A percentile compares a stretch with the other conserved stretches of the same genome.
phyloP scores from a whole-genome alignment of 2,329 filamentous ascomycete genomes.

The Microdochium paspali region DNA sequence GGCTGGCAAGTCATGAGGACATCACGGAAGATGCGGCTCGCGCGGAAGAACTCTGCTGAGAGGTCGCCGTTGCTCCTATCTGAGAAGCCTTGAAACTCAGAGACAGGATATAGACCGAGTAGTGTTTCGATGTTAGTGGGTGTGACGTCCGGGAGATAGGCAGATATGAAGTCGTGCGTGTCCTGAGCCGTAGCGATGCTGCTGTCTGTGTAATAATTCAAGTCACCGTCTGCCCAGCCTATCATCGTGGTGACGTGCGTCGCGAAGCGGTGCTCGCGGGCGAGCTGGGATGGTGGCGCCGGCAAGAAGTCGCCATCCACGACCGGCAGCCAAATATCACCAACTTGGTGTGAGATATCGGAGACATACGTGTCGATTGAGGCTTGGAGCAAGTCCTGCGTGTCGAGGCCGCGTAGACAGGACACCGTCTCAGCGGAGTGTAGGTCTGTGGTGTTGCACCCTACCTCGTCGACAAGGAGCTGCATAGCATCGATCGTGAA shows the following conservation, averaged over 20 bases:
- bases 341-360: constrained; percentile 34
- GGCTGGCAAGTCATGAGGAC: constrained; percentile 40
- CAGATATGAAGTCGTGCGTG: constrained; percentile 26
- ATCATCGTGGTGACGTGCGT: constrained; percentile 27
- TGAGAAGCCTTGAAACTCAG: constrained; percentile 30
- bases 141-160: constrained; percentile 27
- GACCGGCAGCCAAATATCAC: constrained; percentile 39
- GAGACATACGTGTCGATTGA: constrained; percentile 29
- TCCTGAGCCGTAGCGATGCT: constrained; percentile 28
- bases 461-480: constrained; percentile 27
- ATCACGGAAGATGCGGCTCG: constrained; percentile 39
- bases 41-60: constrained; percentile 37
- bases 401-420: constrained; percentile 35
- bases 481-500: constrained; percentile 37
- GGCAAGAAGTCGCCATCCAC: constrained; percentile 41
- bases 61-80: constrained; percentile 20
- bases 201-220: constrained; percentile 29
- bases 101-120: constrained; percentile 37
- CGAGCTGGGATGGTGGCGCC: constrained; percentile 28
- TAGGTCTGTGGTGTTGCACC: constrained; percentile 29
- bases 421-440: constrained; percentile 31
- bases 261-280: constrained; percentile 28
- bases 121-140: constrained; percentile 25
- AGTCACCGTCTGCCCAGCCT: constrained; percentile 34
- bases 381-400: constrained; percentile 29